Conservation (phyloP, 2,329 filamentous ascomycete genomes). For the Sporothrix dimorphospora region DNA sequence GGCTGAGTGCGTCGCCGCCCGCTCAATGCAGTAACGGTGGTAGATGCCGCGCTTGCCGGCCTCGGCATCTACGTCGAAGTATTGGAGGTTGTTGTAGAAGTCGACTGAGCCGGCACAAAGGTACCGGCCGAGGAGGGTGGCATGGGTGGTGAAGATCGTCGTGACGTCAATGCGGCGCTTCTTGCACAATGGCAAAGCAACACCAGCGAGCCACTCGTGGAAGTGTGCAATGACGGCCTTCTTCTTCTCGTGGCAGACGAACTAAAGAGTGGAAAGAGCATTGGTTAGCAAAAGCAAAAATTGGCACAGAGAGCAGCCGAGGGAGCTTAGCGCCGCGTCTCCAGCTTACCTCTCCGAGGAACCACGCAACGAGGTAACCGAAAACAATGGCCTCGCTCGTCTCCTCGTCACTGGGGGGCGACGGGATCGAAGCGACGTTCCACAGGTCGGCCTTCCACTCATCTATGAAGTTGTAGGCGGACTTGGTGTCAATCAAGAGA, state of each 20-base stretch:
- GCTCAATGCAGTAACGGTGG: constrained; percentile 97
- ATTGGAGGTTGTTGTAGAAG: constrained; percentile 98
- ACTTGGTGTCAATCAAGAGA: constrained; percentile 91
- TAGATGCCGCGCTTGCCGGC: constrained; percentile 98
- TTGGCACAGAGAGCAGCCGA: constrained; percentile 25
- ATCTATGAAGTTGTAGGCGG: constrained; percentile 85
- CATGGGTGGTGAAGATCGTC: constrained; percentile 98
- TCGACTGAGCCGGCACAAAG: constrained; percentile 97
- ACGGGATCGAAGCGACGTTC: constrained; percentile 91
- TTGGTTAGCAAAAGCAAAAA: constrained; percentile 25
- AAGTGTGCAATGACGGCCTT: constrained; percentile 96
- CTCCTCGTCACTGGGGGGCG: constrained; percentile 86
- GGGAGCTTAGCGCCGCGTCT: constrained; percentile 13
- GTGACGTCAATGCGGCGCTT: constrained; percentile 95
- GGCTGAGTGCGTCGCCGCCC: constrained; percentile 84
- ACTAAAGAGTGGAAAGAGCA: constrained; percentile 57
- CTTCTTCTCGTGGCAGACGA: constrained; percentile 88
- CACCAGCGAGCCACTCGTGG: constrained; percentile 97
- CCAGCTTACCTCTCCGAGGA: constrained; percentile 82
- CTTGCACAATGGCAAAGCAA: constrained; percentile 87
- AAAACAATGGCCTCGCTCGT: constrained; percentile 98
- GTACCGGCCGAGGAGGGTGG: constrained; percentile 91
- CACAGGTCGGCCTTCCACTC: constrained; percentile 98
- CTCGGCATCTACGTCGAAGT: constrained; percentile 94
- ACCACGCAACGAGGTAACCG: constrained; percentile 97